Base-by-base conservation (phyloP, 495 filamentous ascomycete genomes). In the Neurospora sp. region DNA sequence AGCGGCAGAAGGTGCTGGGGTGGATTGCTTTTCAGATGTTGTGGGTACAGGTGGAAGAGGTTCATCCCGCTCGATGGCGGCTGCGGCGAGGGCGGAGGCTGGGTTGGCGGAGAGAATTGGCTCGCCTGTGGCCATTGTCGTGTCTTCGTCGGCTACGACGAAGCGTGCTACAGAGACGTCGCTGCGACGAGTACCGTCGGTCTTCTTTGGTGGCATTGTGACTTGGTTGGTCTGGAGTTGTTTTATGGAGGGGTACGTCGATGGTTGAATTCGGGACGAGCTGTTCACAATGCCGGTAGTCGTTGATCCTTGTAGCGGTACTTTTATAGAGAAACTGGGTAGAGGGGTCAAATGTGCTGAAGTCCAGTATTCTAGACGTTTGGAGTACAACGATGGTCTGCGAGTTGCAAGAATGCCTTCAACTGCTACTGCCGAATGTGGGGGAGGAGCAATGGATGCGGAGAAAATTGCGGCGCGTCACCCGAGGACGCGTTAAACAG, bases 161-260 rank as follows among this genome's bases (percentile, higher is more conserved):
- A 83, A 84, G 44, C 81, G 77, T 1, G 83, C 83, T 71, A 77
- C 81, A 8, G 83, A 84, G 68, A 82, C 79, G 74, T 84, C 82
- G 77, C 78, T 81, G 72, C 79, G 78, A 44, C 81, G 79, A 22
- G 75, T 74, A n/a, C 70, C 65, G 68, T 84, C 81, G 72, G 74
- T 80, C 71, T 84, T 84, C 8, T 79, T 75, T 27, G 81, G 73
- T 1, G 81, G 80, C 83, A 85, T 83, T 31, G 76, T 72, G 27
- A 65, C 53, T 65, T 35, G 22, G 53, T 3, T 31, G 14, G 12
- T 45, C 61, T 22, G 68, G 48, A 9, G 69, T 65, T 41, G 5
- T 20, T 69, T 40, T 20, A 16, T 68, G 41, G 76, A 9, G 12
- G 22, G 53, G 2, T 65, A 65, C 6, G 53, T 20, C 68, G 37